Evolutionary conservation across 441 rosid species (phyloP).

Genomic region (Sinapis alba): DNA sequence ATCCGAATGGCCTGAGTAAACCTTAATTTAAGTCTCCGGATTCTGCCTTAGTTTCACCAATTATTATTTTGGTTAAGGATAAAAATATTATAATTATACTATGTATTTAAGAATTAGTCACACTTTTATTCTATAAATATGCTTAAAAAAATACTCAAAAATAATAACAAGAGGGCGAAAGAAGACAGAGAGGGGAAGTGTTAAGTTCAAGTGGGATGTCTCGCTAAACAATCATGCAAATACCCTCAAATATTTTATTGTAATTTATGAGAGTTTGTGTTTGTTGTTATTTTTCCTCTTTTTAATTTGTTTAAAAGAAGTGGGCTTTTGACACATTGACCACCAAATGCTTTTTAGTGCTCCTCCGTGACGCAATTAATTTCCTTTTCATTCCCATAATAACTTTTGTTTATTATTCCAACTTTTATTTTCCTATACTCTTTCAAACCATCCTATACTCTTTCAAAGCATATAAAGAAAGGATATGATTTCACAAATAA

Average conservation of each 20-base stretch:
- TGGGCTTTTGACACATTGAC: conserved; percentile 53
- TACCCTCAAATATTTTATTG: not conserved
- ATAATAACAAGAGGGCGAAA: conserved; percentile 19
- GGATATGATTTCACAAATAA: not conserved
- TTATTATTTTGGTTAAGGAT: not conserved
- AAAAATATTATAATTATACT: not conserved
- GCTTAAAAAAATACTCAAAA: not conserved
- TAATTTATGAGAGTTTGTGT: not conserved
- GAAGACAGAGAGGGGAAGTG: not conserved
- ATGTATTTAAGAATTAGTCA: not conserved
- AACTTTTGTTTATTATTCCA: conserved; percentile 20
- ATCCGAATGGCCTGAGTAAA: too few species aligned
- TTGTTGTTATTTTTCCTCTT: conserved; percentile 16
- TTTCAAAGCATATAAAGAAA: conserved; percentile 28
- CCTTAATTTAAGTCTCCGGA: not conserved
- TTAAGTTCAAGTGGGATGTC: conserved; percentile 36
- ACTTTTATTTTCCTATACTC: not conserved
- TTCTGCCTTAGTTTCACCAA: not conserved
- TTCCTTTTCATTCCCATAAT: conserved; percentile 34
- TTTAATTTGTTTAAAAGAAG: conserved; percentile 38
- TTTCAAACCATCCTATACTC: conserved; percentile 13
- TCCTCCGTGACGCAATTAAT: conserved; percentile 44
- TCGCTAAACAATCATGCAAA: conserved; percentile 37
- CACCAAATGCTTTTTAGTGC: conserved; percentile 55
- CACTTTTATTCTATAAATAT: not conserved